Evolutionary conservation across 495 filamentous ascomycete species (phyloP), one percentile per base, ranked within the genome.

Genomic region (Aspergillus nanangensis): DNA sequence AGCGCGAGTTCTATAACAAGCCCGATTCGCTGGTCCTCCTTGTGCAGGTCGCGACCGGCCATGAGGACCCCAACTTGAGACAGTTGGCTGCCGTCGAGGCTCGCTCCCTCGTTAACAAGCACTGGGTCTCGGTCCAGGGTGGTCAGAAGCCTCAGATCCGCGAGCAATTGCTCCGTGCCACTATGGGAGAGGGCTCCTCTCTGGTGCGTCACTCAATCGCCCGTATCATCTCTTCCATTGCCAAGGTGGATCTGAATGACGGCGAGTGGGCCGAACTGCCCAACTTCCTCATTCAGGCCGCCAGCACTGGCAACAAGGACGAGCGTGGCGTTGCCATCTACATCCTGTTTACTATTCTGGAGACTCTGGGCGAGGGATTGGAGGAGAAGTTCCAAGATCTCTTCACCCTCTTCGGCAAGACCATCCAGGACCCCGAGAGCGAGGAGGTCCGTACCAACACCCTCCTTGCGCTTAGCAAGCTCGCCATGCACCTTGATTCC

Each of bases 401-500:
- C 24, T 87, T 97, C 57, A 74, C 76, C 46, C 79, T 97, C 8
- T 96, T 97, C 72, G 71, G 67, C 63, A 87, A 80, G 65, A 96
- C 90, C 11, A 93, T 98, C 59, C 79, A 78, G 50, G 94, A 98
- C 62, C 86, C 86, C 15, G 86, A 96, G 69, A 96, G 88, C 65
- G 76, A 83, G 45, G 84, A 93, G 60, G 94, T 98, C 40, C 84
- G 92, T 45, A 81, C 95, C 67, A 98, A 96, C 70, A 95, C 91
- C 20, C 84, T 97, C 68, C 78, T 95, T 55, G 89, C 88, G n/a
- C 78, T 96, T 47, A 88, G 91, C 62, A 83, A 88, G 67, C 74
- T 96, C 48, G 86, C 90, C 17, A 86, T 95, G 74, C 73, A 93
- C 52, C 74, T 98, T 32, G 87, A 95, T 52, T 79, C 86, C 0